Evolutionary conservation across 805 yeast genomes (phyloP).

Genomic region (Diddensiella caesifluorescens): DNA sequence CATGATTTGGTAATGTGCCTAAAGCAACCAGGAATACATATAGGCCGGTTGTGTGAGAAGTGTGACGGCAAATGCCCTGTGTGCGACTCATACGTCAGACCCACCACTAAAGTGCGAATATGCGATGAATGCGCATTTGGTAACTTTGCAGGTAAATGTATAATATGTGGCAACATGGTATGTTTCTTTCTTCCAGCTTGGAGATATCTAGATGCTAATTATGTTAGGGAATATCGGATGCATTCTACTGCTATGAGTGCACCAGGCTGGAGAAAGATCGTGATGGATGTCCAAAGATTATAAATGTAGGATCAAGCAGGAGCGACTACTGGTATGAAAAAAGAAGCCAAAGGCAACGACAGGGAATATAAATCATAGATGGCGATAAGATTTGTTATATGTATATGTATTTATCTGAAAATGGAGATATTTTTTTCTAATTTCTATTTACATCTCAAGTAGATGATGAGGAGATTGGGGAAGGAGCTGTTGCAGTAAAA

Average conservation of each 20-base stretch:
- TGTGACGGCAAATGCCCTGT: slow-evolving; percentile 92
- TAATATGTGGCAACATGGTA: slow-evolving; percentile 58
- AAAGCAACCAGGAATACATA: slow-evolving; percentile 72
- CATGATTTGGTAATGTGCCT: slow-evolving; percentile 77
- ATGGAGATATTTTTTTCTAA: neutral
- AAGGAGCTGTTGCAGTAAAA: neutral
- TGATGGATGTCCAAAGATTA: slow-evolving; percentile 87
- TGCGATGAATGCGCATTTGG: slow-evolving; percentile 88
- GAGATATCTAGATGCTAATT: neutral
- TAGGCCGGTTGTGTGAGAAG: slow-evolving; percentile 70
- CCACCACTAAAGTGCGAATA: slow-evolving; percentile 57
- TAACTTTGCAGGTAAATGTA: slow-evolving; percentile 55
- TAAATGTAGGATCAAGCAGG: slow-evolving; percentile 73
- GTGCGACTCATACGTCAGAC: slow-evolving; percentile 81
- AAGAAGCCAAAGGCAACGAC: slow-evolving; percentile 20
- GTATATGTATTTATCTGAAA: neutral
- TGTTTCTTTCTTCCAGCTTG: neutral
- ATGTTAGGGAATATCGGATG: slow-evolving; percentile 52
- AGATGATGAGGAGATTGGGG: neutral
- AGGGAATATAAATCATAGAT: too few species aligned
- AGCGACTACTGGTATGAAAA: slow-evolving; percentile 59
- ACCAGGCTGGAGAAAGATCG: slow-evolving; percentile 71
- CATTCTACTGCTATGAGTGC: slow-evolving; percentile 83
- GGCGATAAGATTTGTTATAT: neutral
- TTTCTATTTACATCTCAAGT: neutral